Evolutionary conservation across 441 rosid genomes (phyloP).

Genomic region (Croton setiger): DNA sequence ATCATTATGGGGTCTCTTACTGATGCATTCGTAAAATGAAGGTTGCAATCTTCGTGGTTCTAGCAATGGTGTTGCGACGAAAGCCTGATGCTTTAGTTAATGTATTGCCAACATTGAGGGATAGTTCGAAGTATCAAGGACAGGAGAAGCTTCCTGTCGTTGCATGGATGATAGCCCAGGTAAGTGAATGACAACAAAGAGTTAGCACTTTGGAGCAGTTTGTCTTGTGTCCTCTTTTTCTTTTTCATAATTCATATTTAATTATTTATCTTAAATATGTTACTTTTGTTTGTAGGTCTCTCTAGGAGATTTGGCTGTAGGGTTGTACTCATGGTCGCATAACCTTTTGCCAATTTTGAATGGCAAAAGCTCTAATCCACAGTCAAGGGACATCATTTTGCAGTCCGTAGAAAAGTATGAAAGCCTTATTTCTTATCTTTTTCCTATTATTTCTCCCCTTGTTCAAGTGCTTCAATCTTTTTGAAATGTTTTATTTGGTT

Average conservation of each 20-base stretch:
- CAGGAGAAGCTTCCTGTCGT: slow-evolving; percentile 78
- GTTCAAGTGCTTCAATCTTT: slow-evolving; percentile 16
- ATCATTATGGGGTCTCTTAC: neutral
- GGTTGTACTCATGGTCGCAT: slow-evolving; percentile 68
- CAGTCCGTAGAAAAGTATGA: slow-evolving; percentile 73
- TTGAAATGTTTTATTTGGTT: neutral
- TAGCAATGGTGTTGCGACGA: slow-evolving; percentile 77
- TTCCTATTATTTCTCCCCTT: neutral
- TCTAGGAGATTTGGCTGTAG: slow-evolving; percentile 74
- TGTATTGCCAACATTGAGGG: slow-evolving; percentile 58
- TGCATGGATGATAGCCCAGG: slow-evolving; percentile 88
- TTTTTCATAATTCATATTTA: neutral
- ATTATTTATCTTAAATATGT: neutral
- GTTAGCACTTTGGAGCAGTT: slow-evolving; percentile 1
- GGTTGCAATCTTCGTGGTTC: slow-evolving; percentile 85
- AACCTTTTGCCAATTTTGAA: slow-evolving; percentile 53
- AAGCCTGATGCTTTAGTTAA: slow-evolving; percentile 77
- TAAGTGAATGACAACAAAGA: slow-evolving; percentile 20
- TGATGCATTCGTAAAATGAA: slow-evolving; percentile 30
- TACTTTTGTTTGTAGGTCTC: slow-evolving; percentile 45
- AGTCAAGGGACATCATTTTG: slow-evolving; percentile 72
- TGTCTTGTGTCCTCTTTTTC: neutral
- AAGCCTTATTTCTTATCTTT: neutral
- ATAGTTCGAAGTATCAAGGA: slow-evolving; percentile 69
- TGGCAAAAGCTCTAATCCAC: slow-evolving; percentile 65